Evolutionary conservation across 2,329 filamentous ascomycete species (phyloP).

Genomic region (Corinectria fuckeliana): DNA sequence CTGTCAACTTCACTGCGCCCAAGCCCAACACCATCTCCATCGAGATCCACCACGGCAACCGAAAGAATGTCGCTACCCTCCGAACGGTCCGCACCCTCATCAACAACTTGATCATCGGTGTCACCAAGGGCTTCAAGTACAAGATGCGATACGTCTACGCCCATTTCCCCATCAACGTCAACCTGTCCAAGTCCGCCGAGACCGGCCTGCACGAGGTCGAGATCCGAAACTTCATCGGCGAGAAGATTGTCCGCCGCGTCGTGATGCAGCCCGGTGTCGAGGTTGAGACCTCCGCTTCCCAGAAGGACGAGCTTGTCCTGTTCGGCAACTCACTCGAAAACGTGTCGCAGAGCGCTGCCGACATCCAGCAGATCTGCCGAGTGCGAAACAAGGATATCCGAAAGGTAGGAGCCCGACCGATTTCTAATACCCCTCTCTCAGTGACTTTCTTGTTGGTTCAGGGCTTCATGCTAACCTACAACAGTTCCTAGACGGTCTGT

Average conservation of each 20-base stretch:
- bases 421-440: not conserved
- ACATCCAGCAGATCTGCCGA: slow-evolving; percentile 99
- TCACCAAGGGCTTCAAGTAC: slow-evolving; percentile 99
- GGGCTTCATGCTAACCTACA: slow-evolving; percentile 25
- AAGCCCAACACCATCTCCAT: slow-evolving; percentile 90
- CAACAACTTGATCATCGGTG: slow-evolving; percentile 98
- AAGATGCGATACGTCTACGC: slow-evolving; percentile 99
- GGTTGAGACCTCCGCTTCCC: slow-evolving; percentile 85
- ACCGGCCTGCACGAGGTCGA: slow-evolving; percentile 89
- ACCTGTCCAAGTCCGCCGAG: slow-evolving; percentile 95
- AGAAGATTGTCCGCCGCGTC: slow-evolving; percentile 98
- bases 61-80: slow-evolving; percentile 98
- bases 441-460: not conserved
- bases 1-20: slow-evolving; percentile 92
- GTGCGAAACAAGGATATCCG: slow-evolving; percentile 99
- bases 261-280: slow-evolving; percentile 89
- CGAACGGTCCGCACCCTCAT: slow-evolving; percentile 97
- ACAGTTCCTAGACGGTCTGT: slow-evolving; percentile 99
- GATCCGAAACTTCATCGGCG: slow-evolving; percentile 99
- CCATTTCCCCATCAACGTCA: slow-evolving; percentile 99
- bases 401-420: slow-evolving; percentile 68
- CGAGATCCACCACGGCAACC: slow-evolving; percentile 96
- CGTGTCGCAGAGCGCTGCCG: slow-evolving; percentile 97
- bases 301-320: slow-evolving; percentile 98
- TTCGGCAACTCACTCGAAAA: slow-evolving; percentile 94